Evolutionary conservation across 75 land plant species (phyloP).

Genomic region (Cupressus sempervirens): DNA sequence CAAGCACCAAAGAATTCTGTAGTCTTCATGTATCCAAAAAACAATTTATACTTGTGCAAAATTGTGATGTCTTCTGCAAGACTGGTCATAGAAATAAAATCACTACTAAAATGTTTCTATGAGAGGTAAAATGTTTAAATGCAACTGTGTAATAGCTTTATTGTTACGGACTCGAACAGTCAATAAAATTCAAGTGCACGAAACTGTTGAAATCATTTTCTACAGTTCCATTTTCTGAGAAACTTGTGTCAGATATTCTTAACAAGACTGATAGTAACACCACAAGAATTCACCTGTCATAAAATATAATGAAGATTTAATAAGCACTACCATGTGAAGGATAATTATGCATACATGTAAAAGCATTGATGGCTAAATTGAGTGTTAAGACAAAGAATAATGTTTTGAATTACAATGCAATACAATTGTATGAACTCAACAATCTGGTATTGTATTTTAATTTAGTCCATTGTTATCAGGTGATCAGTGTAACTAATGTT

Average conservation of each 20-base stretch:
- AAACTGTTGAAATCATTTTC: neutral
- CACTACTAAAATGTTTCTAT: neutral
- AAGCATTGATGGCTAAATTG: no score
- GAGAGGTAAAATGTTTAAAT: neutral
- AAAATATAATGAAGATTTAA: neutral
- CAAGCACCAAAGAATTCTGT: conserved; percentile 1
- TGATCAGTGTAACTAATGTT: no score
- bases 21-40: neutral
- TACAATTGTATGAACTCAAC: no score
- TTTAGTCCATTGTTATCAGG: no score
- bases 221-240: neutral
- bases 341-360: no score
- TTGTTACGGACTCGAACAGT: neutral
- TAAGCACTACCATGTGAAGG: no score
- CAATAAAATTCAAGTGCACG: neutral
- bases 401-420: no score
- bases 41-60: neutral
- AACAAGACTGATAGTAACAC: neutral
- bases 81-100: neutral
- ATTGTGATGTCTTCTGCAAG: neutral
- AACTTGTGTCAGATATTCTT: neutral
- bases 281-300: neutral
- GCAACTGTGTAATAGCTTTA: neutral
- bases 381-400: no score
- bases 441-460: no score